A percentile compares a stretch with the other conserved stretches of the same genome.
These are phyloP conservation scores for Penicillium sclerotiorum DNA, from an alignment of 2,329 filamentous ascomycete genomes.

Conservation along the genomic window DNA sequence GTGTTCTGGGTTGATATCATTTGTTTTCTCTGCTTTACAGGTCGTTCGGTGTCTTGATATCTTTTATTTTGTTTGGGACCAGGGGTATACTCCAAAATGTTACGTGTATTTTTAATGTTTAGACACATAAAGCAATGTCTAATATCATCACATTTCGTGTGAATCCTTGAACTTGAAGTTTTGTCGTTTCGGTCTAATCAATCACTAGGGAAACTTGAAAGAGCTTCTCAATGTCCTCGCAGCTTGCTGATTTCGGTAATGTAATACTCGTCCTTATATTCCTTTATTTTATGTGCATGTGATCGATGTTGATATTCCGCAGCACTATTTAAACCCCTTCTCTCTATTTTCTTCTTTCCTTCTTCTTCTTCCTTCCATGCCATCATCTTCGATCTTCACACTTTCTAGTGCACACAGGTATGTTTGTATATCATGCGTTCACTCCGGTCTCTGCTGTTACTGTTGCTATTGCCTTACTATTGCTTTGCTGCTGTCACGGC, in stretches of 20 bases:
- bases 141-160: not conserved
- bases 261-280: not conserved
- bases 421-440: too few relatives aligned
- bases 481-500: too few relatives aligned
- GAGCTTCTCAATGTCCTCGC: not conserved
- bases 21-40: constrained; percentile 27
- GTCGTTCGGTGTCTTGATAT: constrained; percentile 24
- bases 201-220: too few relatives aligned
- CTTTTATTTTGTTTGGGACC: constrained; percentile 11
- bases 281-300: not conserved
- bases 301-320: not conserved
- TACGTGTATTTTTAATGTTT: constrained; percentile 26
- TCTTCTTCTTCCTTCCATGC: not conserved
- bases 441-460: too few relatives aligned
- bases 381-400: too few relatives aligned
- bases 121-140: constrained; percentile 17
- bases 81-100: constrained; percentile 23
- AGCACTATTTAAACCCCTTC: not conserved
- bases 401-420: too few relatives aligned
- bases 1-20: constrained; percentile 28
- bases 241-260: not conserved
- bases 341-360: not conserved
- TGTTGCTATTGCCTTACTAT: too few relatives aligned
- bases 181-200: too few relatives aligned
- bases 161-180: too few relatives aligned